Conservation (phyloP, 2,329 filamentous ascomycete genomes). For the Fonsecaea erecta region DNA sequence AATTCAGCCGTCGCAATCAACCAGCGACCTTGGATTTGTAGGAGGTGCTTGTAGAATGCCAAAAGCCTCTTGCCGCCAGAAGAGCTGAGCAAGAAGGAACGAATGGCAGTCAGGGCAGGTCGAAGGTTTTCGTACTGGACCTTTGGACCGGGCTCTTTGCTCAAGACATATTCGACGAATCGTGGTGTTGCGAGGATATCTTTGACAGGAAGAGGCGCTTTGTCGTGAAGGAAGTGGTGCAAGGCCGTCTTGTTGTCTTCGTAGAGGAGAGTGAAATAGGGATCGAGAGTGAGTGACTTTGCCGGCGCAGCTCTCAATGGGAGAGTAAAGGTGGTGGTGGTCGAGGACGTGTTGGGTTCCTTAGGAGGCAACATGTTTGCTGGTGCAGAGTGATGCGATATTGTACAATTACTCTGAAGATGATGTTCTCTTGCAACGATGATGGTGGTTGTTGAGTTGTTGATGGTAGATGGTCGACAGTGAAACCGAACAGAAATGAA, state of each 20-base stretch:
- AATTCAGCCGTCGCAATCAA: conserved; percentile 20
- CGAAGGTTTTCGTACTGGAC: conserved; percentile 29
- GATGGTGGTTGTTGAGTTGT: neutral
- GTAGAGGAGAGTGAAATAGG: conserved; percentile 28
- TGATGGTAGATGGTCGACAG: neutral
- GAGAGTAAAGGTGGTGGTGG: conserved; percentile 19
- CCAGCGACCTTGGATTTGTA: conserved; percentile 28
- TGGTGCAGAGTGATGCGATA: neutral
- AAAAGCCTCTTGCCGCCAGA: conserved; percentile 23
- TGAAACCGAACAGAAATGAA: neutral
- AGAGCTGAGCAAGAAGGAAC: conserved; percentile 21
- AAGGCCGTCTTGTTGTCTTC: conserved; percentile 26
- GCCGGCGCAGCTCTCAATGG: conserved; percentile 18
- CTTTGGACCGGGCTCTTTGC: conserved; percentile 26
- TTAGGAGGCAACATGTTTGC: neutral
- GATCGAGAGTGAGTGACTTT: conserved; percentile 20
- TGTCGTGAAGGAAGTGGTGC: conserved; percentile 20
- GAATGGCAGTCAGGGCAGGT: conserved; percentile 23
- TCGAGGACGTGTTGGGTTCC: conserved; percentile 13
- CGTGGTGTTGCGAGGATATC: conserved; percentile 9
- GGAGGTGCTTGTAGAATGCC: conserved; percentile 24
- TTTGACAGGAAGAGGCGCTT: conserved; percentile 19
- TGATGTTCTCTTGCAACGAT: neutral
- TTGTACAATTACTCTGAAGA: conserved; percentile 10
- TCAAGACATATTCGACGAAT: conserved; percentile 21